These are phyloP conservation scores for Ophiosphaerella herpotricha DNA, from an alignment of 2,329 filamentous ascomycete species.

Conservation along the genomic window DNA sequence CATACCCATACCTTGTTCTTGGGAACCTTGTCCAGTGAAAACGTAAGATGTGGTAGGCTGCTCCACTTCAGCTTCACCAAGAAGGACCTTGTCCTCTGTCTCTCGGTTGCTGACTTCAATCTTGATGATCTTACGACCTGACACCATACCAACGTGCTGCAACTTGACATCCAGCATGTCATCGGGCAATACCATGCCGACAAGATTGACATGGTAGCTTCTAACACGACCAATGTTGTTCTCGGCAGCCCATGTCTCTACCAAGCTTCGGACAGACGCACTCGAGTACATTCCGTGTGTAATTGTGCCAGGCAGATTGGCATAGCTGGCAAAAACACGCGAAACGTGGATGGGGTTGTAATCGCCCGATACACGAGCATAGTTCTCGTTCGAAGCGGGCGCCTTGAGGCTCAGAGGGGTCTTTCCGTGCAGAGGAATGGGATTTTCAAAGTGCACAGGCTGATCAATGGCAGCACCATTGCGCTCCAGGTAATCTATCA, in stretches of 20 bases:
- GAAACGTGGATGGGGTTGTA: conserved; percentile 99
- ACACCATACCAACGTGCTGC: conserved; percentile 96
- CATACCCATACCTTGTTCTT: conserved; percentile 99
- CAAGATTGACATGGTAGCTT: conserved; percentile 93
- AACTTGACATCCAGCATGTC: conserved; percentile 94
- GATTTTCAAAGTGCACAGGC: conserved; percentile 94
- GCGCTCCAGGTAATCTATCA: conserved; percentile 92
- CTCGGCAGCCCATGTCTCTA: conserved; percentile 98
- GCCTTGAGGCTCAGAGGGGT: conserved; percentile 85
- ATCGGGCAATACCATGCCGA: conserved; percentile 98
- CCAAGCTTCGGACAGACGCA: conserved; percentile 90
- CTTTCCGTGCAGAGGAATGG: conserved; percentile 93
- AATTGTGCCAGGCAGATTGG: conserved; percentile 93
- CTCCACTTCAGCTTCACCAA: conserved; percentile 96
- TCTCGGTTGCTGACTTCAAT: conserved; percentile 95
- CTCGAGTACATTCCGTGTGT: conserved; percentile 99
- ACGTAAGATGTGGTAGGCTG: conserved; percentile 96
- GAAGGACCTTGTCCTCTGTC: conserved; percentile 92
- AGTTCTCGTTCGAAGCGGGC: conserved; percentile 95
- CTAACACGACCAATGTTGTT: conserved; percentile 97
- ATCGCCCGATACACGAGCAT: conserved; percentile 95
- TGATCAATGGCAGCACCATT: conserved; percentile 93
- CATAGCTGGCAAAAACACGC: conserved; percentile 93
- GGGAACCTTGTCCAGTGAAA: conserved; percentile 96
- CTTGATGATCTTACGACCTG: conserved; percentile 98